These are phyloP conservation scores for Tetraselmis chui DNA, from an alignment of 139 green algal species.

Conservation along the genomic window DNA sequence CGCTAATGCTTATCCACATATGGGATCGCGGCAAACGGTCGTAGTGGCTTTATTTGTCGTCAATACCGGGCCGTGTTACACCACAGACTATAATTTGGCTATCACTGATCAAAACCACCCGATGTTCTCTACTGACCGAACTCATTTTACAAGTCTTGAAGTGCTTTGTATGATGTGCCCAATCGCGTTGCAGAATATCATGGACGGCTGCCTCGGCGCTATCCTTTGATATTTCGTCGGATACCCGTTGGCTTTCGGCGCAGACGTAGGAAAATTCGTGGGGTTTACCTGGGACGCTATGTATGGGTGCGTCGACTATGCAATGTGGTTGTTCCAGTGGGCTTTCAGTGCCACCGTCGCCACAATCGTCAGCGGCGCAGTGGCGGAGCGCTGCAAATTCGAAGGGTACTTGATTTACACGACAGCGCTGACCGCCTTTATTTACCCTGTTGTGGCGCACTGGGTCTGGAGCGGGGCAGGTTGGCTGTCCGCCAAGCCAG, in stretches of 20 bases:
- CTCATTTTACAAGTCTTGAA: no score
- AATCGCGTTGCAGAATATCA: conserved; percentile 27
- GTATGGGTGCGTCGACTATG: conserved; percentile 13
- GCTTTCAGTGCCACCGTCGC: conserved; percentile 50
- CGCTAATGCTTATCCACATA: no score
- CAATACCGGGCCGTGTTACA: no score
- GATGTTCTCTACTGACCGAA: no score
- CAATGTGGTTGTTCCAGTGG: conserved; percentile 30
- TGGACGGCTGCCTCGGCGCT: conserved; percentile 24
- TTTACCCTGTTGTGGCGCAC: conserved; percentile 68
- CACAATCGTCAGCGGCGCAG: conserved; percentile 65
- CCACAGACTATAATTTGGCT: no score
- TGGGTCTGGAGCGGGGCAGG: conserved; percentile 51
- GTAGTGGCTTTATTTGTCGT: no score
- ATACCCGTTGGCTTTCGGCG: conserved; percentile 32
- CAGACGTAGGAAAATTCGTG: no score
- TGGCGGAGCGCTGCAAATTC: conserved; percentile 44
- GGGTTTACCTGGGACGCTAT: neutral
- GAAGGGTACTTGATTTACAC: conserved; percentile 49
- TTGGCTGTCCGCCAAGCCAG: conserved; percentile 54
- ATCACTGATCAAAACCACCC: no score
- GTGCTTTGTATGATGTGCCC: no score
- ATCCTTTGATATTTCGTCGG: conserved; percentile 29
- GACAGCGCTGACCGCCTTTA: conserved; percentile 49
- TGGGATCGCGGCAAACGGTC: no score